Base-by-base conservation (phyloP, 129 eudicot genomes). In the Logfia minima region DNA sequence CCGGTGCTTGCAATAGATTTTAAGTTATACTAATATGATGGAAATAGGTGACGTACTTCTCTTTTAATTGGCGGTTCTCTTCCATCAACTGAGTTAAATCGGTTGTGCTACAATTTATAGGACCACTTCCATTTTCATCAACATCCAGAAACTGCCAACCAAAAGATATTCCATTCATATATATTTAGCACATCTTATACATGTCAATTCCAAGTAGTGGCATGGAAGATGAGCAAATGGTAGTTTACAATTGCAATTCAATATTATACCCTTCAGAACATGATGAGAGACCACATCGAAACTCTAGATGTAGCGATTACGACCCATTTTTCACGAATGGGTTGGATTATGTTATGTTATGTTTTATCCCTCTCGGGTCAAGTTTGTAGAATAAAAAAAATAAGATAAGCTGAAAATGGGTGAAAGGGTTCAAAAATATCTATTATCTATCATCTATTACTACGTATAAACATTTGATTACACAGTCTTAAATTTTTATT, bases 61-160 rank as follows among this genome's bases (percentile, higher is more conserved):
- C 88, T 67, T 61, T 84, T 72, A 93, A 72, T 55, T 77, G 62
- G 48, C 79, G 82, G 67, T 93, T 90, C 83, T 88, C 96, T 85
- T 85, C 88, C 78, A 71, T 71, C 83, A 90, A 77, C 80, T 78
- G 76, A 17, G 80, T 82, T 4, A 86, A 48, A 39, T 76, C 56
- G 43, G 41, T 51, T 4, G 78, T 32, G 56, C 56, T 61, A 18
- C 48, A 16, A 71, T 66, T 76, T 80, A 83, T 53, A 75, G 81
- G 84, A 51, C 72, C 77, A 7, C 52, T 53, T 72, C 53, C 83
- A 64, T 66, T 79, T 62, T 60, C 81, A 80, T 70, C 17, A 31
- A 28, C 32, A 66, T 62, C 45, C 56, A 56, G 63, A 37, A 79
- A 87, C 96, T 87, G 89, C 48, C 76, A 75, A 72, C 74, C 34